Base-by-base conservation (phyloP, 2,329 filamentous ascomycete genomes). In the Aspergillus sclerotialis region DNA sequence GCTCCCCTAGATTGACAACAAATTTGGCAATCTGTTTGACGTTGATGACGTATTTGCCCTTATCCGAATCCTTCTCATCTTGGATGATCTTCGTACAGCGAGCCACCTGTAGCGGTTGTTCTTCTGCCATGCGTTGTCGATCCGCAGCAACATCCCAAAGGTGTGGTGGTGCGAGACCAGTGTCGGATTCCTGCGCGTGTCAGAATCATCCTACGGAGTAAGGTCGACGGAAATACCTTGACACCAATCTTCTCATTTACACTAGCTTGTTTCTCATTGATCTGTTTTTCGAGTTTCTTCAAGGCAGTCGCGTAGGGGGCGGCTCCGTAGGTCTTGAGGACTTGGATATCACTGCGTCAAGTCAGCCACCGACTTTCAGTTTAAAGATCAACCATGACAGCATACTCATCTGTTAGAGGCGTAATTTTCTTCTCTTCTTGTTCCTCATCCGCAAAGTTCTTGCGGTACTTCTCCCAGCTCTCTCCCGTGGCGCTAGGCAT, bases 11-110 rank as follows among this genome's bases (percentile, higher is more conserved):
- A 65, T 95, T 92, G 47, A 98, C 92, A 32, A 98, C 92, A 55
- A 98, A 98, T 69, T 98, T 98, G 56, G 92, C 92, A 55, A 98
- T 98, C 67, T 98, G 92, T 74, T 98, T 98, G 52, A 98, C 90
- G 67, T 98, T 98, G 76, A 98, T 98, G 55, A 98, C 89, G 71
- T 98, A 98, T 80, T 96, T 98, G 78, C 84, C 94, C 78, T 98
- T 98, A 44, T 94, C 85, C 41, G 86, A 74, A 61, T 96, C 89
- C 67, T 92, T 90, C 61, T 94, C 89, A 58, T 96, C 90, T 42
- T 88, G 81, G 51, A 98, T 98, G 63, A 98, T 98, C 75, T 98
- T 98, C 40, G 92, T 98, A 75, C 92, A 98, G 57, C 92, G 78
- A 46, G 92, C 92, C 45, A 98, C 92, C 68, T 98, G 92, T 52